Evolutionary conservation across 73 alveolate genomes (phyloP).

Genomic region (Paramecium octaurelia): DNA sequence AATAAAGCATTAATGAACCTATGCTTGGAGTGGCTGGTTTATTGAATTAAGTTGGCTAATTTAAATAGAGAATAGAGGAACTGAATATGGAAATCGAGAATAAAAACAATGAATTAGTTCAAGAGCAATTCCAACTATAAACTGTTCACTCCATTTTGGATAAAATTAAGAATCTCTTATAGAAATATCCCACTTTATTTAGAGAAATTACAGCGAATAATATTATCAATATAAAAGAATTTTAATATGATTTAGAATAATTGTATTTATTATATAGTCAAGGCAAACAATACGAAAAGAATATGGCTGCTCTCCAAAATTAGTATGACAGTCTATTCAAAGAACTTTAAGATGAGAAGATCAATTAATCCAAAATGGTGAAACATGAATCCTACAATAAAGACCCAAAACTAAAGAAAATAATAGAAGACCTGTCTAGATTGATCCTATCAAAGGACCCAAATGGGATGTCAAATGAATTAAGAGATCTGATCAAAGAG

Average conservation of each 20-base stretch:
- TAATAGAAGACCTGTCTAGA: constrained; percentile 34
- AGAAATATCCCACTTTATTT: constrained; percentile 31
- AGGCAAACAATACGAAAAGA: background rate
- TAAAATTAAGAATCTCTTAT: background rate
- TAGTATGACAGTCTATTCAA: background rate
- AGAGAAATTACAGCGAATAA: background rate
- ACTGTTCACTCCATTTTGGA: background rate
- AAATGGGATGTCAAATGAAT: constrained; percentile 6
- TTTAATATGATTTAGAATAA: constrained; percentile 24
- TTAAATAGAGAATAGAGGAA: background rate
- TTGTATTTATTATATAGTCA: background rate
- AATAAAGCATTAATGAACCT: constrained; percentile 45
- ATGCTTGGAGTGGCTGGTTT: constrained; percentile 44
- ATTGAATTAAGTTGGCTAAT: constrained; percentile 1
- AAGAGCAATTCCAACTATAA: background rate
- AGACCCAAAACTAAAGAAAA: background rate
- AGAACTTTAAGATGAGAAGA: background rate
- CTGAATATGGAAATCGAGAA: background rate
- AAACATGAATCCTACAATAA: background rate
- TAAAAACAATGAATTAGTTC: background rate
- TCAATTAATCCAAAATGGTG: background rate
- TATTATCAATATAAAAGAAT: constrained; percentile 24
- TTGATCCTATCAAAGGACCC: constrained; percentile 34
- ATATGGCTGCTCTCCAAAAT: background rate
- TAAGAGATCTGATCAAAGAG: constrained; percentile 11